These are phyloP conservation scores for Apiotrichum veenhuisii DNA, from an alignment of 1,284 basidiomycete genomes.

Conservation along the genomic window DNA sequence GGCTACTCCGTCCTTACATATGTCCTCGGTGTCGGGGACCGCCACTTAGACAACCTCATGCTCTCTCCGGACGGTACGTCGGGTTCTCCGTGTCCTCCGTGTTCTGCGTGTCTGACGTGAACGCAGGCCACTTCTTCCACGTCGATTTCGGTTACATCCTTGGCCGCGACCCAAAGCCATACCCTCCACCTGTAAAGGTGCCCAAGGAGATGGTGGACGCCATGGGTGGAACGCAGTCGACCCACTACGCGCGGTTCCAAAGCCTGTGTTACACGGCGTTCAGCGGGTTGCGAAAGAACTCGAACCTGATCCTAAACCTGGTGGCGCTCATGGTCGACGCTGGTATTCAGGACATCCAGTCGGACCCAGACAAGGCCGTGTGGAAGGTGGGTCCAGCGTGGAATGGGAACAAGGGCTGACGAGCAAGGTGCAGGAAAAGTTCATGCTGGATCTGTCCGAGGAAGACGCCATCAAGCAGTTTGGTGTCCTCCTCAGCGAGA, in stretches of 20 bases:
- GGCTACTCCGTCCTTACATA: slow-evolving; percentile 99
- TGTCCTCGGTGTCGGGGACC: slow-evolving; percentile 91
- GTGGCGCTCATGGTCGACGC: slow-evolving; percentile 97
- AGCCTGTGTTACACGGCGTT: slow-evolving; percentile 95
- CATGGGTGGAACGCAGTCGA: slow-evolving; percentile 92
- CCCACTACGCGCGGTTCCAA: slow-evolving; percentile 92
- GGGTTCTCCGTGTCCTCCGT: neutral
- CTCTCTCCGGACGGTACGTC: slow-evolving; percentile 80
- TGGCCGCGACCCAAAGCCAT: slow-evolving; percentile 95
- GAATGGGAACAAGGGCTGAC: neutral
- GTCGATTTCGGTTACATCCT: slow-evolving; percentile 99
- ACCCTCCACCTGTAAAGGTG: slow-evolving; percentile 96
- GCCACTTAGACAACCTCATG: slow-evolving; percentile 93
- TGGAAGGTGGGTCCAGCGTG: slow-evolving; percentile 55
- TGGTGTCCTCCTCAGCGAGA: slow-evolving; percentile 88
- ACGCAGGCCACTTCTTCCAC: slow-evolving; percentile 75
- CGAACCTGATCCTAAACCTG: slow-evolving; percentile 96
- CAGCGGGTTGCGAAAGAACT: slow-evolving; percentile 88
- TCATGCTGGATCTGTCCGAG: slow-evolving; percentile 85
- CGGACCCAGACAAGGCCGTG: slow-evolving; percentile 60
- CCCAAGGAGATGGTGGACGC: slow-evolving; percentile 99
- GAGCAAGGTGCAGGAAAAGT: slow-evolving; percentile 87
- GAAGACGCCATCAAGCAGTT: slow-evolving; percentile 98
- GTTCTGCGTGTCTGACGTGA: neutral
- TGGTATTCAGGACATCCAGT: slow-evolving; percentile 95